Evolutionary conservation across 805 yeast genomes (phyloP).

Genomic region (Kluyveromyces aestuarii): DNA sequence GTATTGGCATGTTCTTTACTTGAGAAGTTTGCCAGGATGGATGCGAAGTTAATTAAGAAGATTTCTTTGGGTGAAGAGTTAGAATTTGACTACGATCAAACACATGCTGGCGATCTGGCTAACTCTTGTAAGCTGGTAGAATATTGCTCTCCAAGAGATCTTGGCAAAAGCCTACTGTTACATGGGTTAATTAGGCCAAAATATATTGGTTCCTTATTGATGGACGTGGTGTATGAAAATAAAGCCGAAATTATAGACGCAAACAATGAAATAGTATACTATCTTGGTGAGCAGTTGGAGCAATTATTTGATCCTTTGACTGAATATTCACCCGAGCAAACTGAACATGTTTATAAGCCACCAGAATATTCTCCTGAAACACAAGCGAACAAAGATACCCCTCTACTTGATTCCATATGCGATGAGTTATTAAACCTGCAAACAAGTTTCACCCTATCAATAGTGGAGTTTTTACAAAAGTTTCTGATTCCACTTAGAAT

Average conservation of each 20-base stretch:
- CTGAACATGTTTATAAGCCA: conserved; percentile 60
- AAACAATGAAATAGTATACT: conserved; percentile 67
- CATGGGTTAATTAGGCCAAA: conserved; percentile 49
- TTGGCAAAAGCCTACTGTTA: conserved; percentile 49
- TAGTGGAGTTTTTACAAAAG: conserved; percentile 70
- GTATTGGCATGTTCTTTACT: conserved; percentile 70
- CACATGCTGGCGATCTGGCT: conserved; percentile 75
- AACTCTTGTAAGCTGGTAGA: conserved; percentile 49
- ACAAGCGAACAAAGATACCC: conserved; percentile 20
- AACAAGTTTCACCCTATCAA: conserved; percentile 58
- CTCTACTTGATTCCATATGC: conserved; percentile 45
- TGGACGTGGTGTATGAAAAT: conserved; percentile 71
- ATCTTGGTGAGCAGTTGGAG: conserved; percentile 79
- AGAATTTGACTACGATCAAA: conserved; percentile 59
- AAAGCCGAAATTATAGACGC: conserved; percentile 42
- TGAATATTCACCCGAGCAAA: conserved; percentile 86
- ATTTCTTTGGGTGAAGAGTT: conserved; percentile 4
- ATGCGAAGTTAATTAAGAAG: conserved; percentile 15
- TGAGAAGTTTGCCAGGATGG: conserved; percentile 55
- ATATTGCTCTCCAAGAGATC: conserved; percentile 37
- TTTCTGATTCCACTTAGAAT: conserved; percentile 73
- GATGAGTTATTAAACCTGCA: conserved; percentile 64
- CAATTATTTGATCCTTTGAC: conserved; percentile 82
- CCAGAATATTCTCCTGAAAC: conserved; percentile 31
- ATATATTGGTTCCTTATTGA: conserved; percentile 39